A percentile compares a stretch with the other conserved stretches of the same genome.
These are phyloP conservation scores for Apiotrichum porosum DNA, from an alignment of 1,284 basidiomycete species.

Conservation along the genomic window DNA sequence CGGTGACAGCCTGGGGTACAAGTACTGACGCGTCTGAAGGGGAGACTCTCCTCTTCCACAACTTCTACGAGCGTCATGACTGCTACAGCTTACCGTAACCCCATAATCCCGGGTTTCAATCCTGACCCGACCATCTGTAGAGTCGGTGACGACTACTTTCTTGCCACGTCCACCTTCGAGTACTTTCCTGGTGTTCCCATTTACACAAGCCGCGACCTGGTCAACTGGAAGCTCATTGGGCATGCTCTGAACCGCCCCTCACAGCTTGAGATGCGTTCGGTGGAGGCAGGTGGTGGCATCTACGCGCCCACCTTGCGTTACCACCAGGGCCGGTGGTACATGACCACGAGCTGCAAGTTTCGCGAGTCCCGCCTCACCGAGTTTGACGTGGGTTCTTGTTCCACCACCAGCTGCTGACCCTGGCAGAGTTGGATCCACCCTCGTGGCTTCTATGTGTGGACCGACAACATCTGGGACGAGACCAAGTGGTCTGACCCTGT, in stretches of 20 bases:
- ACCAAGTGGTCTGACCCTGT: constrained; percentile 23
- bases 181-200: constrained; percentile 33
- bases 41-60: too few species aligned
- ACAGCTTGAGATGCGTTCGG: constrained; percentile 24
- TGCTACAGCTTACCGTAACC: constrained; percentile 13
- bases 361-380: neutral
- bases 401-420: neutral
- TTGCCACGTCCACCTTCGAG: constrained; percentile 29
- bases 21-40: too few species aligned
- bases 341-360: constrained; percentile 11
- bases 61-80: too few species aligned
- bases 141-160: constrained; percentile 18
- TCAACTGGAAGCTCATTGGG: constrained; percentile 29
- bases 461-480: constrained; percentile 27
- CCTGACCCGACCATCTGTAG: constrained; percentile 22
- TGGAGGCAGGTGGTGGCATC: constrained; percentile 21
- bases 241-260: constrained; percentile 24
- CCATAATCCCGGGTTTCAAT: constrained; percentile 26
- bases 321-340: constrained; percentile 25
- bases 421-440: constrained; percentile 1
- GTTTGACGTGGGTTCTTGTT: neutral
- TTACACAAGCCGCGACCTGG: constrained; percentile 24
- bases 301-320: constrained; percentile 28
- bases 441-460: constrained; percentile 27
- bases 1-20: too few species aligned